Percentiles rank a stretch among this genome's conserved stretches.
phyloP scores from a whole-genome alignment of 129 eudicot species.

The Chrysanthemum seticuspe region DNA sequence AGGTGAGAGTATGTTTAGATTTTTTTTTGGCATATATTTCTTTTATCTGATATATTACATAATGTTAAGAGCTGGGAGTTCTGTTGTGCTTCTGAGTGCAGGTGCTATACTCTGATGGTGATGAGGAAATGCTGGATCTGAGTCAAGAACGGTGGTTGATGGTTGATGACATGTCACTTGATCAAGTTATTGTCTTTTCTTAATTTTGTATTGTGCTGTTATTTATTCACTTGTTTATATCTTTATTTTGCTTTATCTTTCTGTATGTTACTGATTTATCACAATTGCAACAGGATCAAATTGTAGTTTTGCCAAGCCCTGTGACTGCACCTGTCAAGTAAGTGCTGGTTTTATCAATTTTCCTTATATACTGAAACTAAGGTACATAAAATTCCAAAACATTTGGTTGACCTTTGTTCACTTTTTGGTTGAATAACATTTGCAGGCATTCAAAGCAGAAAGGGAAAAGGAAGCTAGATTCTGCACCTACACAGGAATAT shows the following conservation, averaged over 20 bases:
- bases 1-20: conserved; percentile 35
- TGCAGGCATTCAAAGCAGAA: conserved; percentile 38
- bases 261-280: not conserved
- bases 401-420: not conserved
- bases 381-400: not conserved
- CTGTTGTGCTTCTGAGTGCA: conserved; percentile 26
- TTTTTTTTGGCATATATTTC: not conserved
- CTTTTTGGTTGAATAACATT: conserved; percentile 8
- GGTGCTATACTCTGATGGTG: conserved; percentile 78
- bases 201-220: conserved; percentile 11
- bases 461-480: conserved; percentile 34
- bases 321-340: conserved; percentile 38
- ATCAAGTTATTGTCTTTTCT: conserved; percentile 32
- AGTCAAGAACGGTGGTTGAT: conserved; percentile 48
- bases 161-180: conserved; percentile 22
- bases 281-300: conserved; percentile 28
- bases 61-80: not conserved
- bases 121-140: conserved; percentile 57
- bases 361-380: not conserved
- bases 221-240: not conserved
- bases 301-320: conserved; percentile 15
- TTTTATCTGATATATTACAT: not conserved
- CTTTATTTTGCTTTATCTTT: not conserved
- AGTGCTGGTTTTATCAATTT: conserved; percentile 18
- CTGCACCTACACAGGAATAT: conserved; percentile 20